phyloP scores from a whole-genome alignment of 176 grass and related monocot genomes.

The Eragrostis curvula region DNA sequence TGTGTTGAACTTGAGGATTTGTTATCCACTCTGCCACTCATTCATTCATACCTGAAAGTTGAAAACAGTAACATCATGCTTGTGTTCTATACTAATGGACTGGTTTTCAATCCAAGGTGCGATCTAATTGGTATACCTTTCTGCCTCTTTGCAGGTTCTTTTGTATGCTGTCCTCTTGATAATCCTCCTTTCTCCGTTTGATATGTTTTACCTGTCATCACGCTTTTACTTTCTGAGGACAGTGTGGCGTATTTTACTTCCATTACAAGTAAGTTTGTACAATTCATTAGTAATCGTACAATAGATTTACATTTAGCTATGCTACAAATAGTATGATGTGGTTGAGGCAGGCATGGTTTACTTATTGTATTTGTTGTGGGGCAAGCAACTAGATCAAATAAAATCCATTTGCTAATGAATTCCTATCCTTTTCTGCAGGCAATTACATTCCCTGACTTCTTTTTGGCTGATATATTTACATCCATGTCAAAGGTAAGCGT shows the following conservation, averaged over 20 bases:
- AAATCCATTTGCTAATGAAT: slow-evolving; percentile 29
- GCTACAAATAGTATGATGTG: slow-evolving; percentile 5
- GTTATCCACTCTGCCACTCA: not conserved
- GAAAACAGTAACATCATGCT: slow-evolving; percentile 1
- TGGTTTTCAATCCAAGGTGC: not conserved
- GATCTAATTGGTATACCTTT: slow-evolving; percentile 28
- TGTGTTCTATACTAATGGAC: not conserved
- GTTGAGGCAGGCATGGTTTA: not conserved
- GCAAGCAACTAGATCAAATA: not conserved
- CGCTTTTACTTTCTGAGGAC: slow-evolving; percentile 93
- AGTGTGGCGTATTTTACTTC: slow-evolving; percentile 85
- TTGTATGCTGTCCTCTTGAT: slow-evolving; percentile 79
- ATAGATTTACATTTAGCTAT: slow-evolving; percentile 27
- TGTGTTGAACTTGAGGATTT: not conserved
- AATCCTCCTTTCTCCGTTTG: slow-evolving; percentile 91
- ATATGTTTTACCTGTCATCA: slow-evolving; percentile 93
- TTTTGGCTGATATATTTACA: slow-evolving; percentile 99
- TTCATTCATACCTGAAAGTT: slow-evolving; percentile 5
- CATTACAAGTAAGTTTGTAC: slow-evolving; percentile 74
- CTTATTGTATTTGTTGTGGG: slow-evolving; percentile 26
- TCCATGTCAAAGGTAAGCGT: slow-evolving; percentile 94
- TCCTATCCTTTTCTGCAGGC: slow-evolving; percentile 55
- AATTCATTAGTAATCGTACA: slow-evolving; percentile 21
- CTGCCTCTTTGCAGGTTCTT: slow-evolving; percentile 65
- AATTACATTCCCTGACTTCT: slow-evolving; percentile 98